phyloP scores from a whole-genome alignment of 2,329 filamentous ascomycete genomes.

The Cladosporium sp. region DNA sequence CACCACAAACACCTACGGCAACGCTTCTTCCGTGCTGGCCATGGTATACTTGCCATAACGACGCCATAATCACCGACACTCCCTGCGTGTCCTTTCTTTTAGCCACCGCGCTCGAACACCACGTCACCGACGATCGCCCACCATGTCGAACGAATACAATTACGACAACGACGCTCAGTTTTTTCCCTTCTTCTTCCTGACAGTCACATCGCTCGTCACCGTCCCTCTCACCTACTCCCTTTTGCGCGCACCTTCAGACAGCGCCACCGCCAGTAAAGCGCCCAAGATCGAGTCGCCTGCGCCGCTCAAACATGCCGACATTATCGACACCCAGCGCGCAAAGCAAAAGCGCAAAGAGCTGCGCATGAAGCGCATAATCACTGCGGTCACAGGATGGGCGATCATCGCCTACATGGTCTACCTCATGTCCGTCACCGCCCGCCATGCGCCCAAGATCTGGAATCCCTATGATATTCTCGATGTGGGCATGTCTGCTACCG shows the following conservation, averaged over 20 bases:
- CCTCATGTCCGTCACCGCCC: slow-evolving; percentile 77
- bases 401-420: slow-evolving; percentile 90
- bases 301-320: slow-evolving; percentile 76
- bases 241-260: slow-evolving; percentile 70
- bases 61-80: not conserved
- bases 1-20: not conserved
- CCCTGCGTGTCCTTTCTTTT: not conserved
- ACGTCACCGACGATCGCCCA: slow-evolving; percentile 29
- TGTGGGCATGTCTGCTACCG: slow-evolving; percentile 76
- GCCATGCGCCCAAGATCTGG: slow-evolving; percentile 75
- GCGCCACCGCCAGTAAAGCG: slow-evolving; percentile 74
- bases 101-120: slow-evolving; percentile 8
- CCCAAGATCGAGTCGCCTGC: slow-evolving; percentile 80
- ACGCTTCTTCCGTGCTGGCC: slow-evolving; percentile 15
- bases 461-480: slow-evolving; percentile 95
- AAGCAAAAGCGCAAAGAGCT: slow-evolving; percentile 89
- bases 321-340: slow-evolving; percentile 78
- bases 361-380: slow-evolving; percentile 78
- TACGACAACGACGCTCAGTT: slow-evolving; percentile 99
- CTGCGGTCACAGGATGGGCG: slow-evolving; percentile 75
- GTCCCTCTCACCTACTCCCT: slow-evolving; percentile 87
- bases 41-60: slow-evolving; percentile 14
- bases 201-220: slow-evolving; percentile 81
- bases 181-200: slow-evolving; percentile 98
- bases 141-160: slow-evolving; percentile 92